phyloP scores from a whole-genome alignment of 73 alveolate species.

The Symbiodinium pilosum region DNA sequence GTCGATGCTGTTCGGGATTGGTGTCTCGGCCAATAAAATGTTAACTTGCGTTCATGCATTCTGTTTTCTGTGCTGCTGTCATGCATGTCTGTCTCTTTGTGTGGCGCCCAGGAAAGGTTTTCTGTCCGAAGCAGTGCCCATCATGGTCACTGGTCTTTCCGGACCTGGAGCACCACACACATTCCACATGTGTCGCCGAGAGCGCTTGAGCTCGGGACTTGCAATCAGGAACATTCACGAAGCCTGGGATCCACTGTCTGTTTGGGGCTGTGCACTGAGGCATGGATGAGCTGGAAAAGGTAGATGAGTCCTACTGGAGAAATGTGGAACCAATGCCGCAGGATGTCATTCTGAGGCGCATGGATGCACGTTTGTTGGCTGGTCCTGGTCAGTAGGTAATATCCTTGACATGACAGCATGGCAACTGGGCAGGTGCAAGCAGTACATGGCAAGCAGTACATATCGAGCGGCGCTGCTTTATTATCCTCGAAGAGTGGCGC shows the following conservation, averaged over 20 bases:
- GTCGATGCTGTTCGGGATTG: constrained; percentile 15
- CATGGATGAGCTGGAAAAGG: background rate
- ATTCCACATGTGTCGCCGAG: background rate
- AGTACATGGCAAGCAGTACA: background rate
- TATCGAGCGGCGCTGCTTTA: background rate
- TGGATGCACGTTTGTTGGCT: background rate
- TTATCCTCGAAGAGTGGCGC: background rate
- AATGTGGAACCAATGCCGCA: background rate
- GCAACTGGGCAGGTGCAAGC: constrained; percentile 9
- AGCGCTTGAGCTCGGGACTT: background rate
- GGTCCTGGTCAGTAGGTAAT: no score
- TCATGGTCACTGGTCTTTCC: background rate
- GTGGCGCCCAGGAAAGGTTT: background rate
- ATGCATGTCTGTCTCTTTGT: no score
- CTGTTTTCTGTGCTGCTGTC: no score
- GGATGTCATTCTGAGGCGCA: background rate
- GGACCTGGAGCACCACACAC: background rate
- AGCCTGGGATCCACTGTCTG: no score
- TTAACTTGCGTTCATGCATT: no score
- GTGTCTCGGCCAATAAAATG: no score
- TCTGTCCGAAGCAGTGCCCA: background rate
- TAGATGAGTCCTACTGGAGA: background rate
- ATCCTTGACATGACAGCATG: no score
- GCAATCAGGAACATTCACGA: no score
- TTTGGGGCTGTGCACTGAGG: background rate